Percentiles rank a stretch among this genome's conserved stretches.
phyloP scores from a whole-genome alignment of 2,329 filamentous ascomycete species.

The Lasiodiplodia citricola region DNA sequence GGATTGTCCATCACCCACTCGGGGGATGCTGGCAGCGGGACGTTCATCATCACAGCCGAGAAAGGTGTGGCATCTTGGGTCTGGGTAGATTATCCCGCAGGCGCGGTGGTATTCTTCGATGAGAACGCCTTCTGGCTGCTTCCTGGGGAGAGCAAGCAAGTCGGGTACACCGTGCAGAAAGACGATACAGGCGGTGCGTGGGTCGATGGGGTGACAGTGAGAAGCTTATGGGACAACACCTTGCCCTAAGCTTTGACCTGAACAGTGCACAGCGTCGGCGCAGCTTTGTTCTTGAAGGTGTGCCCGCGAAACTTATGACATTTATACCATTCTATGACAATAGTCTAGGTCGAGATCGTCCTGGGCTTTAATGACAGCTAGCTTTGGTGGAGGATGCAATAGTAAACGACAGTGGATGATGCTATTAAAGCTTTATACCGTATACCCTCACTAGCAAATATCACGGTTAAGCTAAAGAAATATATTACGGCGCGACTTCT shows the following conservation, averaged over 20 bases:
- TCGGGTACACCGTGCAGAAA: conserved; percentile 54
- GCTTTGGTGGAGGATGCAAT: background rate
- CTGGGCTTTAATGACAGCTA: background rate
- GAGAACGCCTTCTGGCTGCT: conserved; percentile 59
- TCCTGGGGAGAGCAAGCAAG: conserved; percentile 50
- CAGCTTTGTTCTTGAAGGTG: background rate
- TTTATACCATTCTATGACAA: background rate
- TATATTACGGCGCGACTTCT: background rate
- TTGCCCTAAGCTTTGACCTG: conserved; percentile 28
- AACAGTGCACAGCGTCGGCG: background rate
- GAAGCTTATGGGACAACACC: conserved; percentile 59
- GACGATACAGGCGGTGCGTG: conserved; percentile 52
- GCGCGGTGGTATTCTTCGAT: conserved; percentile 58
- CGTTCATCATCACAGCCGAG: conserved; percentile 56
- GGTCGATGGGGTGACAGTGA: conserved; percentile 54
- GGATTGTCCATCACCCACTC: conserved; percentile 48
- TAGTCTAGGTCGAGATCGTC: background rate
- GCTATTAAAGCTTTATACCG: background rate
- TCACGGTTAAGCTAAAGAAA: background rate
- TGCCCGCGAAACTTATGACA: background rate
- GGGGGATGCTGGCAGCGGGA: conserved; percentile 30
- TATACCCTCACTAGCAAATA: background rate
- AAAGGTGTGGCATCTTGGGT: conserved; percentile 59
- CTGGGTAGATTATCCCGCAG: conserved; percentile 60
- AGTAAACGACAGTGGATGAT: background rate